Base-by-base conservation (phyloP, 805 yeast genomes). In the Saturnispora halmiae region DNA sequence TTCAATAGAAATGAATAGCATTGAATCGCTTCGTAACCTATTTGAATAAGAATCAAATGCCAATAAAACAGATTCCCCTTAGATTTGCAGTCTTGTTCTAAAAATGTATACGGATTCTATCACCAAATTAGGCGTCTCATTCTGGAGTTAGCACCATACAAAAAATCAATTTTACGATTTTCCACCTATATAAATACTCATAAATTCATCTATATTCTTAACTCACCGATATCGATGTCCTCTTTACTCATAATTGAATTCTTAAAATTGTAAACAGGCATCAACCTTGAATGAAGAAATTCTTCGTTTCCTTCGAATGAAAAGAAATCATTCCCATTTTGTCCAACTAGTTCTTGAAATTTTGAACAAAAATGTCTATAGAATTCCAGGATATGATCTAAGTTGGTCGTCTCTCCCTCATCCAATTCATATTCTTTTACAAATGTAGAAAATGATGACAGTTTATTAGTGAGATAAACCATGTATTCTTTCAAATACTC, bases 201-300 rank as follows among this genome's bases (percentile, higher is more conserved):
- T 26, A 20, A 13, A 31, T 31, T 15, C 6, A 25, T 16, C 21
- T 21, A 36, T 14, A 42, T 2, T 24, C 31, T 38, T 11, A 43
- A 26, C 16, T 36, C 46, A 4, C 20, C 44, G 16, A 43, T 21
- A 14, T 36, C 36, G 2, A 45, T 16, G 7, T 35, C 42, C 14
- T 31, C 48, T 21, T 38, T 33, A 9, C 36, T 34, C 5, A 36
- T n/a, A 7, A 34, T 18, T 2, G 43, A 38, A 18, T 34, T 31
- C 19, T 38, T 41, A 36, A 54, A 55, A 36, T 48, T 50, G 37
- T 51, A 52, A 19, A 54, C 45, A 2, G 61, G 59, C 11, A 42
- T 34, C 39, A 58, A 41, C 6, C 59, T 40, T 21, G 41, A 44
- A 5, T 42, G 43, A 9, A 47, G 27, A 55, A 55, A 54, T 11